phyloP scores from a whole-genome alignment of 805 yeast genomes.

The Myxozyma vanderwaltii region DNA sequence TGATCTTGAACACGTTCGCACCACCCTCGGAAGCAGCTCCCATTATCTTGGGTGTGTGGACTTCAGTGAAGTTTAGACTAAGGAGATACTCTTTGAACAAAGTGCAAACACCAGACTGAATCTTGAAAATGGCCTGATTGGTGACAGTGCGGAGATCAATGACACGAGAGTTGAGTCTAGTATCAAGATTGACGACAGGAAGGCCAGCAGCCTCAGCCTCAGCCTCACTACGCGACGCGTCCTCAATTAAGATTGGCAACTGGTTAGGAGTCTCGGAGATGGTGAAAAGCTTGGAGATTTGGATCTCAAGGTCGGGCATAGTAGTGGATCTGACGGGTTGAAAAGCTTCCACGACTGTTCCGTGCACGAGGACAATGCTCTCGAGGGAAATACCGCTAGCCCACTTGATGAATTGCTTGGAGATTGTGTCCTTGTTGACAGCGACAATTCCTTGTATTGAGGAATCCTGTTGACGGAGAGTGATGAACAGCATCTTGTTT shows the following conservation, averaged over 20 bases:
- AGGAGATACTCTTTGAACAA: conserved; percentile 86
- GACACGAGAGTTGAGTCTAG: conserved; percentile 91
- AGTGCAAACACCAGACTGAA: conserved; percentile 84
- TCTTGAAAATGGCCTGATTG: conserved; percentile 94
- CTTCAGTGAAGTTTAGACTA: conserved; percentile 73
- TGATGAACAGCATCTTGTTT: conserved; percentile 86
- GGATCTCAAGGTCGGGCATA: conserved; percentile 85
- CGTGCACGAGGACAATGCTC: conserved; percentile 88
- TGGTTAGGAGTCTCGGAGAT: conserved; percentile 88
- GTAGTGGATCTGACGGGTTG: conserved; percentile 90
- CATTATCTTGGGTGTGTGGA: conserved; percentile 93
- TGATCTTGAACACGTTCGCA: conserved; percentile 89
- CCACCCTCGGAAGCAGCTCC: conserved; percentile 99
- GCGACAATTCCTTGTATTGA: conserved; percentile 83
- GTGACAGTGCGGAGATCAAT: conserved; percentile 96
- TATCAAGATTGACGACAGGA: conserved; percentile 94
- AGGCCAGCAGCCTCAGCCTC: conserved; percentile 80
- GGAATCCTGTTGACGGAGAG: conserved; percentile 86
- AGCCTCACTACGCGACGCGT: conserved; percentile 91
- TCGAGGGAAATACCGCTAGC: conserved; percentile 82
- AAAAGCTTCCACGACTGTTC: conserved; percentile 77
- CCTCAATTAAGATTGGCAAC: conserved; percentile 93
- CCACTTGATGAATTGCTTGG: conserved; percentile 98
- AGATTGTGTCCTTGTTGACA: conserved; percentile 69
- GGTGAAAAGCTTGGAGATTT: conserved; percentile 68